Base-by-base conservation (phyloP, 2,329 filamentous ascomycete species). In the Fusarium mundagurra region DNA sequence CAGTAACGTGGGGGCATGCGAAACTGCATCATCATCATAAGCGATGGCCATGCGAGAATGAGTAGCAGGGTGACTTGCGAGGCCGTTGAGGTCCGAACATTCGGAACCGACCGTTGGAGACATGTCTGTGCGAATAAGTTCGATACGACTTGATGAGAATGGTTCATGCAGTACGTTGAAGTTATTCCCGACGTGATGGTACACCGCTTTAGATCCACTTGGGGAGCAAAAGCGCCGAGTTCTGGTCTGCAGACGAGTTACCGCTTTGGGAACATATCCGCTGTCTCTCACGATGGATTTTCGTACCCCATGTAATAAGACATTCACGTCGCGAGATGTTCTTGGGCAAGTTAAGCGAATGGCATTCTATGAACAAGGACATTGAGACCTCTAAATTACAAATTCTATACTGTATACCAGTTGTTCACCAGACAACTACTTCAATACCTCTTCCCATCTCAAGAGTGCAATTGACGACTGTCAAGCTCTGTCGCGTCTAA, bases 1-100 rank as follows among this genome's bases (percentile, higher is more conserved):
- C 55, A 50, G 18, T 18, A 8, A 14, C 24, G 24, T 29, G 34
- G 51, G 31, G 48, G 14, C 14, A 33, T 39, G 20, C 18, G 8
- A 39, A 14, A 39, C 18, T 5, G 8, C 3, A 20, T 6, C 5
- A 1, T 5, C 3, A 20, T 6, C 5, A 1, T 5, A 4, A 27
- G 4, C 2, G 0, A 1, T 20, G 12, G 4, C 9, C 0, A 54
- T 17, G 18, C 18, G 10, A 27, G 5, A 10, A 8, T 27, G 7
- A 17, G 18, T 3, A 12, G 11, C 5, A 27, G 7, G 2, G 2
- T 5, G 34, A 18, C n/a, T 20, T 14, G 12, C 12, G n/a, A 34
- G 4, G 4, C 1, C 3, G 6, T 20, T 0, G 13, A 36, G n/a
- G 0, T 4, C 18, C n/a, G 0, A 16, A 3, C 3, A 8, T 1